Evolutionary conservation across 164 flowering plant genomes (phyloP).

Genomic region (Paratinospora sagittata): DNA sequence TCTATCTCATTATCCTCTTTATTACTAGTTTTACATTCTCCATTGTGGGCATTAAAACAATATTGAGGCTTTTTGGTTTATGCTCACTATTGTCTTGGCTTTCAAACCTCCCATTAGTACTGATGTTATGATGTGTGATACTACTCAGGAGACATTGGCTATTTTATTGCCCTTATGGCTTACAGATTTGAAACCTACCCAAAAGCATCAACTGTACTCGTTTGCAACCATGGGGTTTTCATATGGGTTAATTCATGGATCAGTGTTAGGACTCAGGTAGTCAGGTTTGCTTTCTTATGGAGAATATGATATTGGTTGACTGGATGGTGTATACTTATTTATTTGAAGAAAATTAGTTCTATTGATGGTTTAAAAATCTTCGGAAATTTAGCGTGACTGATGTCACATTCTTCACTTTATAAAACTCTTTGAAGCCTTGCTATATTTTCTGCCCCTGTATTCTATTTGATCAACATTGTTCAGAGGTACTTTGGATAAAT

Average conservation of each 20-base stretch:
- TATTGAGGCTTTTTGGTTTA: too few relatives aligned
- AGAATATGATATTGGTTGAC: conserved; percentile 1
- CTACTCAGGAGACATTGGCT: neutral
- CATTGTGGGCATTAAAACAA: too few relatives aligned
- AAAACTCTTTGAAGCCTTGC: too few relatives aligned
- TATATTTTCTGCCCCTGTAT: conserved; percentile 1
- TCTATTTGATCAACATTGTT: too few relatives aligned
- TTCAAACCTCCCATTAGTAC: too few relatives aligned
- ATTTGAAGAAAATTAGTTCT: neutral
- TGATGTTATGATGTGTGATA: neutral
- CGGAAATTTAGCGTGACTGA: neutral
- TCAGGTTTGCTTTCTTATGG: conserved; percentile 45
- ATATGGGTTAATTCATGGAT: conserved; percentile 99
- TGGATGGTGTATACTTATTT: neutral
- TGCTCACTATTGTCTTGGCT: too few relatives aligned
- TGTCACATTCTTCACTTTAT: too few relatives aligned
- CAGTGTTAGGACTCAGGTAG: conserved; percentile 94
- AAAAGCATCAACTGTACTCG: conserved; percentile 89
- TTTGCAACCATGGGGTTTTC: conserved; percentile 91
- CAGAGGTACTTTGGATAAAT: too few relatives aligned
- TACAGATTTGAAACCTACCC: conserved; percentile 85
- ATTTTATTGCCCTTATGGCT: conserved; percentile 12
- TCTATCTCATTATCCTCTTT: too few relatives aligned
- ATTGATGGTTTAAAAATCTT: neutral
- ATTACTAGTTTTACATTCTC: too few relatives aligned